These are phyloP conservation scores for Hypomontagnella monticulosa DNA, from an alignment of 495 filamentous ascomycete genomes.

Conservation along the genomic window DNA sequence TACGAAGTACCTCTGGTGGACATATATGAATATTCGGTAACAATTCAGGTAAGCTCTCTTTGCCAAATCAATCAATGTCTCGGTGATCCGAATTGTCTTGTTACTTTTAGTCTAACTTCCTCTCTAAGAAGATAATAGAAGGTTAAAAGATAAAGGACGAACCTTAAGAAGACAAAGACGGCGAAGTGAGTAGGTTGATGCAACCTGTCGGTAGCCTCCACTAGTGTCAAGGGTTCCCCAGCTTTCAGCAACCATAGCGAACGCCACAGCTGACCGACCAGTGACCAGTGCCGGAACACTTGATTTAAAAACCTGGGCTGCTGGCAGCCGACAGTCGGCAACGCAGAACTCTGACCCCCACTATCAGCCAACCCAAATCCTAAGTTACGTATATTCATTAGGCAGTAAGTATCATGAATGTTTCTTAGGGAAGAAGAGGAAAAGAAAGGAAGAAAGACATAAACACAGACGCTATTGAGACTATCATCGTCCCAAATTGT, in stretches of 20 bases:
- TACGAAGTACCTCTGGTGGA: background rate
- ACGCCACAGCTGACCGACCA: conserved; percentile 29
- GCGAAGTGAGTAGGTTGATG: background rate
- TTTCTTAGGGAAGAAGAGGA: conserved; percentile 6
- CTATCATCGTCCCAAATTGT: background rate
- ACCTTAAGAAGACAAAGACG: no score
- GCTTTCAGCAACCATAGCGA: conserved; percentile 27
- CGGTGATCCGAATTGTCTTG: no score
- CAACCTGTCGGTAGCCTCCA: conserved; percentile 14
- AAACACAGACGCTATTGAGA: no score
- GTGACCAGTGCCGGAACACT: conserved; percentile 24
- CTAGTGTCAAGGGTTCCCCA: conserved; percentile 41
- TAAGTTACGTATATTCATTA: conserved; percentile 2
- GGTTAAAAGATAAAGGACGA: no score
- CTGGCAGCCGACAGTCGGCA: conserved; percentile 32
- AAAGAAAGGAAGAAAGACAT: no score
- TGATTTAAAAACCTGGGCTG: conserved; percentile 15
- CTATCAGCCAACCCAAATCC: conserved; percentile 17
- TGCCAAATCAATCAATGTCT: no score
- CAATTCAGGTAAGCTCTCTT: background rate
- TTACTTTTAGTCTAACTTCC: no score
- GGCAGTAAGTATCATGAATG: conserved; percentile 9
- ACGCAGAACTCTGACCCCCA: conserved; percentile 30
- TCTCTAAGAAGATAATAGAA: background rate
- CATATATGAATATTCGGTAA: conserved; percentile 2